These are phyloP conservation scores for Macadamia integrifolia DNA, from an alignment of 164 flowering plant species.

Conservation along the genomic window DNA sequence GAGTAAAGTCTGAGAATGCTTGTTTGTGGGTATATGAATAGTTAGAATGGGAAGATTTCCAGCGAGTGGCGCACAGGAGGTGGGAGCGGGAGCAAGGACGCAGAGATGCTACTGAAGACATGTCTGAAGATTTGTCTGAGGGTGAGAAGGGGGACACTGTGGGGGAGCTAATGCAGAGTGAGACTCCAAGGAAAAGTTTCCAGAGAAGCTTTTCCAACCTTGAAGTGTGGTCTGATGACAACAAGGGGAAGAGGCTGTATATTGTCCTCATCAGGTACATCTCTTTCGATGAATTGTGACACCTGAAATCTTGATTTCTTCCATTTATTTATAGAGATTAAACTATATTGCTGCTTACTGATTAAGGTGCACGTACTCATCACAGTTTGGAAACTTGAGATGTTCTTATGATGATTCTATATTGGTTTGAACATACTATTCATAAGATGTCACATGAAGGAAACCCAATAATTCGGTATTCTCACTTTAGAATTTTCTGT, in stretches of 20 bases:
- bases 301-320: neutral
- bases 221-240: constrained; percentile 83
- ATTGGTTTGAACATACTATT: neutral
- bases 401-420: neutral
- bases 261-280: constrained; percentile 77
- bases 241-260: constrained; percentile 78
- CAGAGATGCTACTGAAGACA: constrained; percentile 78
- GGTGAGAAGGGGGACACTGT: constrained; percentile 67
- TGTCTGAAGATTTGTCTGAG: constrained; percentile 76
- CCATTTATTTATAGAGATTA: neutral
- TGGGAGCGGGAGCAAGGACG: constrained; percentile 84
- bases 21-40: constrained; percentile 14
- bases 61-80: constrained; percentile 52
- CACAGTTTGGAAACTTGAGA: neutral
- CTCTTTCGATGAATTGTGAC: neutral
- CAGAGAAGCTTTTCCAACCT: constrained; percentile 57
- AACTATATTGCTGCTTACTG: neutral
- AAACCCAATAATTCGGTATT: neutral
- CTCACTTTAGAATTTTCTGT: neutral
- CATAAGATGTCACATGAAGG: neutral
- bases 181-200: constrained; percentile 54
- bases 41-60: constrained; percentile 76
- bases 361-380: neutral
- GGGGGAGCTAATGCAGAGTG: constrained; percentile 40
- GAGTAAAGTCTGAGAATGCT: neutral